Evolutionary conservation across 2,329 filamentous ascomycete genomes (phyloP), one percentile per base, ranked within the genome.

Genomic region (Arachnomyces sp.): DNA sequence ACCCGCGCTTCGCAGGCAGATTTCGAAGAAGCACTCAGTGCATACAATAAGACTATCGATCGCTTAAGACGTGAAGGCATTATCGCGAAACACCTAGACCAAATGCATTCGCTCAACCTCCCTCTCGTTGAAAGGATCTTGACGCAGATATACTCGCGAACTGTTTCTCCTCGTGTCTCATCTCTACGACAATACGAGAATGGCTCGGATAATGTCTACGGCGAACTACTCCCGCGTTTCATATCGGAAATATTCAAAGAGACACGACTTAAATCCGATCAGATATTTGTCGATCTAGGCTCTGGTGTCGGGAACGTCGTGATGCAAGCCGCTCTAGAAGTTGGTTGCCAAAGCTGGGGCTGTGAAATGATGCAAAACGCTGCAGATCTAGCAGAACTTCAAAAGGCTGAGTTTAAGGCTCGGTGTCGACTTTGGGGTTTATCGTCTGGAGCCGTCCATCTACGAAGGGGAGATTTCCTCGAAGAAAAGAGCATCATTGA

Each of bases 241-340:
- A 77, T 92, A 48, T 84, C 82, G 46, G 78, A 81, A 43, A 86
- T 96, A 44, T 80, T 98, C 51, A 76, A 81, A 50, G 77, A 86
- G 58, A 83, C 84, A 2, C 72, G 77, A 33, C 78, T 96, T 60
- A 88, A 78, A 44, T 90, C 85, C 0, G 76, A 81, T 36, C 84
- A 93, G 52, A 79, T 93, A 29, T 96, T 98, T 59, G 81, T 98
- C 44, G 92, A 98, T 57, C 74, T 98, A 11, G 92, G 92, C 36
- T 96, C 90, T 2, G 92, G 92, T 20, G 92, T 96, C 12, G 92
- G 90, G 35, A 98, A 96, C 57, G 90, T 96, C 2, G 88, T 92
- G 17, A 70, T 98, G 37, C 92, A 98, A 61, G 88, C 90, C 2
- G 92, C 92, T 0, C 74, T 98, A 14, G 86, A 98, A 61, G 80